Percentiles rank a stretch among this genome's conserved stretches.
phyloP scores from a whole-genome alignment of 2,329 filamentous ascomycete species.

The Aspergillus novoparasiticus region DNA sequence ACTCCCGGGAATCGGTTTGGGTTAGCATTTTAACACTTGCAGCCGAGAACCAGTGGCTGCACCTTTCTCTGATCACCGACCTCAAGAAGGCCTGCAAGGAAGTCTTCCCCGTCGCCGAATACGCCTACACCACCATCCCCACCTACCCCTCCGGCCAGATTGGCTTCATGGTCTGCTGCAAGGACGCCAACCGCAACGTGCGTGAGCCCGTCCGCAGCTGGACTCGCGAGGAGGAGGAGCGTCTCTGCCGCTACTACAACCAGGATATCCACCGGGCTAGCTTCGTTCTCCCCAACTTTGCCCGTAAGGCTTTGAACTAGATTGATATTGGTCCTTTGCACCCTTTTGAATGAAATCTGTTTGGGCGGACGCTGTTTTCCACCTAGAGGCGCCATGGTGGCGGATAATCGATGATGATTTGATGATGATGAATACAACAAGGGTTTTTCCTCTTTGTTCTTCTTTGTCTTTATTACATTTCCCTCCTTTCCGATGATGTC shows the following conservation, averaged over 20 bases:
- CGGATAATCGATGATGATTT: slow-evolving; percentile 22
- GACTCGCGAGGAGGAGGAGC: slow-evolving; percentile 84
- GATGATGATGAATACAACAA: slow-evolving; percentile 22
- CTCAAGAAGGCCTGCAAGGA: slow-evolving; percentile 96
- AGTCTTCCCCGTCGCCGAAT: slow-evolving; percentile 97
- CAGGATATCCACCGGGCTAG: slow-evolving; percentile 92
- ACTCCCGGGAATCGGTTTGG: slow-evolving; percentile 35
- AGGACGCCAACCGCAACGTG: slow-evolving; percentile 83
- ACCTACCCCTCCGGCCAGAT: slow-evolving; percentile 99
- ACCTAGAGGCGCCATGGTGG: slow-evolving; percentile 12
- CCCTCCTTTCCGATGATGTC: neutral
- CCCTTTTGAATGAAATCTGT: slow-evolving; percentile 7
- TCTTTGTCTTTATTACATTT: neutral
- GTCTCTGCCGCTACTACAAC: slow-evolving; percentile 96
- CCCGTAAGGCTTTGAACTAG: slow-evolving; percentile 66
- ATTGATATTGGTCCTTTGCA: slow-evolving; percentile 2
- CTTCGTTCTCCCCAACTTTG: slow-evolving; percentile 93
- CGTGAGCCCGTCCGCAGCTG: slow-evolving; percentile 81
- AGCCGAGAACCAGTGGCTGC: slow-evolving; percentile 99
- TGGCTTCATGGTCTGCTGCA: slow-evolving; percentile 99
- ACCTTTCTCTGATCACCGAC: slow-evolving; percentile 88
- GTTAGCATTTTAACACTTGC: slow-evolving; percentile 28
- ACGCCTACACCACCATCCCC: slow-evolving; percentile 97
- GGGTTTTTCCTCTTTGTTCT: slow-evolving; percentile 3
- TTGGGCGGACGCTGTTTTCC: slow-evolving; percentile 9